Conservation (phyloP, 768 basidiomycete species). For the Mycena galopus region DNA sequence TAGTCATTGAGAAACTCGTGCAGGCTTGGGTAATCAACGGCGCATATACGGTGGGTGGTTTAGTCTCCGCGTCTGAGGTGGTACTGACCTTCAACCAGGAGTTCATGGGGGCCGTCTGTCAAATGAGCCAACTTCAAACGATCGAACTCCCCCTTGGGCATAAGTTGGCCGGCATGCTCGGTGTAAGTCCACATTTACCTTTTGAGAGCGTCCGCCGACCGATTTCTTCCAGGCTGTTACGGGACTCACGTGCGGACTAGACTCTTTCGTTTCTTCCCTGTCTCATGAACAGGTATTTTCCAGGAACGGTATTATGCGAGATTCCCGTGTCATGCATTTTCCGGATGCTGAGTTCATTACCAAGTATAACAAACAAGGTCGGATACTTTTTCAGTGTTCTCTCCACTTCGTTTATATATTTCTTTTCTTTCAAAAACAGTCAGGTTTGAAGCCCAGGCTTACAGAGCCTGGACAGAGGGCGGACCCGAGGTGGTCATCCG, state of each 20-base stretch:
- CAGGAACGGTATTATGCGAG: conserved; percentile 37
- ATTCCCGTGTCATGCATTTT: conserved; percentile 36
- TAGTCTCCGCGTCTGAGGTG: neutral
- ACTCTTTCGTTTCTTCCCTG: too few relatives aligned
- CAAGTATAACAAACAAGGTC: conserved; percentile 35
- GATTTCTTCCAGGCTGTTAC: conserved; percentile 22
- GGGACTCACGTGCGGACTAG: too few relatives aligned
- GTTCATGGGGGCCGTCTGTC: conserved; percentile 26
- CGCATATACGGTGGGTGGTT: conserved; percentile 32
- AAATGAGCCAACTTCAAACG: conserved; percentile 13
- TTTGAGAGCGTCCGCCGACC: neutral
- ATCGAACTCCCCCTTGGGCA: neutral
- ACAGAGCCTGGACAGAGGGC: neutral
- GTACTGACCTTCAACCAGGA: neutral
- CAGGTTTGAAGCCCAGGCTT: conserved; percentile 6
- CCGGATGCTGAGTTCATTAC: conserved; percentile 18
- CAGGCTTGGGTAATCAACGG: conserved; percentile 39
- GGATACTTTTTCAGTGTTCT: neutral
- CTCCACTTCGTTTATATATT: neutral
- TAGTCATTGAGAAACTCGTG: neutral
- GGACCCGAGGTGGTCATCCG: conserved; percentile 33
- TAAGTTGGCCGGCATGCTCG: conserved; percentile 17
- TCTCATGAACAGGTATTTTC: too few relatives aligned
- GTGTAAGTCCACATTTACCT: conserved; percentile 14
- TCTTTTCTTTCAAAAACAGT: too few relatives aligned